Conservation (phyloP, 2,329 filamentous ascomycete species). For the Scedosporium dehoogii region DNA sequence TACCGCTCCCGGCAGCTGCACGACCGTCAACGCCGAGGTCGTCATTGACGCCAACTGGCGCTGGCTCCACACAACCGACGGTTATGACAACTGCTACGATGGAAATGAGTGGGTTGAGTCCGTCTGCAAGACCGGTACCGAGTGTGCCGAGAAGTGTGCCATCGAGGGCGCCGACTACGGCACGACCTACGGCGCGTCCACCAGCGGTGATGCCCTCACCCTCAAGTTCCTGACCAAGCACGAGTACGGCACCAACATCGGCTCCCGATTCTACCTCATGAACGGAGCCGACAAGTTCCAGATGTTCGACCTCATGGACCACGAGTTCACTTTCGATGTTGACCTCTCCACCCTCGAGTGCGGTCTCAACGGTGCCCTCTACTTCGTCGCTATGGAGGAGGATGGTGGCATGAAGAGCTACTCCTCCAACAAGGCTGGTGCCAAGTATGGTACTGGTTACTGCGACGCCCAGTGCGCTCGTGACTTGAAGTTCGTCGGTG, state of each 20-base stretch:
- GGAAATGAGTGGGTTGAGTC: constrained; percentile 26
- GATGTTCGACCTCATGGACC: constrained; percentile 48
- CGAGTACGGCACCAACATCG: constrained; percentile 27
- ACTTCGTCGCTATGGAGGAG: constrained; percentile 46
- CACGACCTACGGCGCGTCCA: constrained; percentile 34
- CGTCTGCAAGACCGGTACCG: constrained; percentile 26
- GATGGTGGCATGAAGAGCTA: constrained; percentile 38
- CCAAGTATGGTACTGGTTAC: constrained; percentile 47
- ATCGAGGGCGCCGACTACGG: constrained; percentile 36
- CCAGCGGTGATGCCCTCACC: constrained; percentile 33
- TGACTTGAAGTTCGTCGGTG: constrained; percentile 39
- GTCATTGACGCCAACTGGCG: constrained; percentile 45
- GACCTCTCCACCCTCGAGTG: constrained; percentile 54
- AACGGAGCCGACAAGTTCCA: constrained; percentile 44
- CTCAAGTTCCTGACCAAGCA: constrained; percentile 42
- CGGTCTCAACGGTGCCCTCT: constrained; percentile 56
- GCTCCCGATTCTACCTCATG: constrained; percentile 49
- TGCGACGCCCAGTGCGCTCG: constrained; percentile 37
- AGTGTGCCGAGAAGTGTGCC: constrained; percentile 33
- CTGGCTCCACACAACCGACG: constrained; percentile 35
- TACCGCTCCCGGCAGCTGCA: constrained; percentile 29
- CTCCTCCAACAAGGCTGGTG: constrained; percentile 31
- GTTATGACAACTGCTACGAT: constrained; percentile 36
- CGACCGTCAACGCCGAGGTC: constrained; percentile 29
- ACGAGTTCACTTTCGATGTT: constrained; percentile 58